These are phyloP conservation scores for Rhododendron williamsianum DNA, from an alignment of 148 eudicot species.

Conservation along the genomic window DNA sequence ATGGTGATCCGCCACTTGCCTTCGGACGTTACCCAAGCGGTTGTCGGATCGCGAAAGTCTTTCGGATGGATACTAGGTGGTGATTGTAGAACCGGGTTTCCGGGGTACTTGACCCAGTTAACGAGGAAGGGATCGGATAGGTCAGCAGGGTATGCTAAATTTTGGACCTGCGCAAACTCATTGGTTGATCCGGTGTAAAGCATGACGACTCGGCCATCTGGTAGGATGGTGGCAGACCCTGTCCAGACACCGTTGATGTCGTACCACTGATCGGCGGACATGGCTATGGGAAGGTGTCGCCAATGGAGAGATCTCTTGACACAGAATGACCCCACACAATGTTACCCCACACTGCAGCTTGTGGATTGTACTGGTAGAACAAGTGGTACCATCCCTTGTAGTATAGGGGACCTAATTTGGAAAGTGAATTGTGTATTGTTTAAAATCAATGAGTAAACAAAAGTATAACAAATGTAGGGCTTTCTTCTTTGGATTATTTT, in stretches of 20 bases:
- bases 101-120: constrained; percentile 68
- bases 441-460: background rate
- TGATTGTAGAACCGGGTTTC: constrained; percentile 66
- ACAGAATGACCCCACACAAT: constrained; percentile 87
- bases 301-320: constrained; percentile 64
- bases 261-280: constrained; percentile 56
- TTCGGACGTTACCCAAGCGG: constrained; percentile 54
- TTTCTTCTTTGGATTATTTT: too few species aligned
- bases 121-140: constrained; percentile 65
- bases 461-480: too few species aligned
- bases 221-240: constrained; percentile 74
- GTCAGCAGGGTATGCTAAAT: constrained; percentile 73
- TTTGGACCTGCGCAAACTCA: constrained; percentile 63
- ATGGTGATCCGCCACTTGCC: constrained; percentile 74
- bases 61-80: constrained; percentile 48
- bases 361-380: constrained; percentile 87
- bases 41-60: constrained; percentile 83
- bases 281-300: constrained; percentile 64
- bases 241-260: constrained; percentile 83
- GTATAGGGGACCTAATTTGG: constrained; percentile 48
- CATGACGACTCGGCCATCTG: constrained; percentile 57
- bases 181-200: constrained; percentile 72
- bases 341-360: constrained; percentile 70
- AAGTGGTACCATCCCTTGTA: constrained; percentile 87
- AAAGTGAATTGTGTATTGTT: background rate